These are phyloP conservation scores for Thermoascus crustaceus DNA, from an alignment of 2,329 filamentous ascomycete genomes.

Conservation along the genomic window DNA sequence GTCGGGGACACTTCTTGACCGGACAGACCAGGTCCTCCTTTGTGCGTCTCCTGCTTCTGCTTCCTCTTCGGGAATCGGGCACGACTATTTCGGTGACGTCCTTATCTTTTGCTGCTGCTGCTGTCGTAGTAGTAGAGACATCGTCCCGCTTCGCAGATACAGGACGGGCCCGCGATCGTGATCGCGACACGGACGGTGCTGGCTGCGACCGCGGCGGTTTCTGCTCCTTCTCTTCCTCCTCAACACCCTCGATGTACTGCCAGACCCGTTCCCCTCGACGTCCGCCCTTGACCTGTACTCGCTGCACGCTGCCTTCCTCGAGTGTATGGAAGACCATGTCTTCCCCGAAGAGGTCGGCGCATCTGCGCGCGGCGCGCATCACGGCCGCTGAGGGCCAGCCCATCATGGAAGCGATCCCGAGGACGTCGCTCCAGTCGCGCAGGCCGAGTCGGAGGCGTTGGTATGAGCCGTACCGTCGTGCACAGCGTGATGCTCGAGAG, in stretches of 20 bases:
- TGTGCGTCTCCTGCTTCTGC: conserved; percentile 12
- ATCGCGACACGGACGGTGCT: too few species aligned
- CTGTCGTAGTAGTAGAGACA: too few species aligned
- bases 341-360: conserved; percentile 66
- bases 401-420: conserved; percentile 67
- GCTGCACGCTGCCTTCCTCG: conserved; percentile 28
- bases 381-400: conserved; percentile 61
- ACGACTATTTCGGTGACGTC: too few species aligned
- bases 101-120: too few species aligned
- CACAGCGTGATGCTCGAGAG: too few species aligned
- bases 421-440: conserved; percentile 77
- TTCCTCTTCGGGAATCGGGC: conserved; percentile 2
- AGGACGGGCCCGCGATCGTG: too few species aligned
- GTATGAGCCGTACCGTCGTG: too few species aligned
- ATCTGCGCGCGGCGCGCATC: conserved; percentile 63
- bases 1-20: conserved; percentile 20
- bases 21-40: conserved; percentile 25
- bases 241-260: conserved; percentile 29
- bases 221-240: too few species aligned
- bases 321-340: conserved; percentile 58
- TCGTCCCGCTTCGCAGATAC: too few species aligned
- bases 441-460: conserved; percentile 32
- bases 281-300: conserved; percentile 13
- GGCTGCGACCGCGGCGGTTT: too few species aligned
- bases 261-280: conserved; percentile 11